Percentiles rank a stretch among this genome's conserved stretches.
These are phyloP conservation scores for Dipodascus geniculatus DNA, from an alignment of 805 yeast genomes.

Conservation along the genomic window DNA sequence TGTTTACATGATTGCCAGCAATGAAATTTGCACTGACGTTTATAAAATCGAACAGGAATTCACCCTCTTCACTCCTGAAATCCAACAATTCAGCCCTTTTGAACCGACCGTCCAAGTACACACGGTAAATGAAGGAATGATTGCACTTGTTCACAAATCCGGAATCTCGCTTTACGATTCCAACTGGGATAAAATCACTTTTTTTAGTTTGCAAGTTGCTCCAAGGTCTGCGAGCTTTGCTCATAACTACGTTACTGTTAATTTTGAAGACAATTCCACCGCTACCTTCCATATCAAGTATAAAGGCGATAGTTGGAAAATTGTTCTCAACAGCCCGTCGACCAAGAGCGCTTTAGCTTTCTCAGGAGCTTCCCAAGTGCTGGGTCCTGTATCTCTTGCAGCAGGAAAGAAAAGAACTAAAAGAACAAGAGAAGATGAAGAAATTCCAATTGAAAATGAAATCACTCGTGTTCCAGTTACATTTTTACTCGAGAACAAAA, in stretches of 20 bases:
- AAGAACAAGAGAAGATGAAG: not conserved
- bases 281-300: not conserved
- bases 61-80: conserved; percentile 39
- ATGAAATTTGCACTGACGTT: conserved; percentile 35
- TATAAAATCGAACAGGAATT: conserved; percentile 31
- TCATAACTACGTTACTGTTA: not conserved
- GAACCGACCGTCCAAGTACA: not conserved
- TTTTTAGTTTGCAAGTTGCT: not conserved
- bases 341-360: not conserved
- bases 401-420: not conserved
- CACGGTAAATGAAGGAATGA: conserved; percentile 23
- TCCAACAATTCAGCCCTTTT: not conserved
- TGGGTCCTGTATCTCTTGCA: not conserved
- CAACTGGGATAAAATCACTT: not conserved
- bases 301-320: not conserved
- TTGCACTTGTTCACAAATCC: conserved; percentile 64
- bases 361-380: not conserved
- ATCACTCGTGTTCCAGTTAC: not conserved
- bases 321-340: not conserved
- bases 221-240: not conserved
- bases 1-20: conserved; percentile 60
- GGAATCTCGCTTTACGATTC: conserved; percentile 43
- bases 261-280: not conserved
- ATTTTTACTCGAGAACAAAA: not conserved
- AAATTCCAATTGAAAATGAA: not conserved